Base-by-base conservation (phyloP, 2,329 filamentous ascomycete genomes). In the Exophiala calicioides region DNA sequence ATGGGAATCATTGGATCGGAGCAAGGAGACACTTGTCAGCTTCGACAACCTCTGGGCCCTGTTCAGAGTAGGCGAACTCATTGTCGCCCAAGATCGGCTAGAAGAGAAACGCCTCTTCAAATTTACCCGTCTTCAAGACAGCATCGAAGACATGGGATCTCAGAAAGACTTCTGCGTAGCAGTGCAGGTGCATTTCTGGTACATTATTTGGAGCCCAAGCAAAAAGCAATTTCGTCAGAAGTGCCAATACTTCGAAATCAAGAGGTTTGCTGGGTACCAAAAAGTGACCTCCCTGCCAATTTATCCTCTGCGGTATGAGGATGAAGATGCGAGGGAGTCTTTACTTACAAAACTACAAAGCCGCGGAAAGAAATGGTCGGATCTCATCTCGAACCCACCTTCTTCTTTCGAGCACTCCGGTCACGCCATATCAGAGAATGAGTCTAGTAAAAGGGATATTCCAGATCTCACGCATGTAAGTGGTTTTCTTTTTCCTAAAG, bases 21-120 rank as follows among this genome's bases (percentile, higher is more conserved):
- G 15, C 10, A 19, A 36, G 3, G n/a, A 37, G 21, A 7, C 9
- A 15, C 15, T 36, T 2, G 40, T 36, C 10, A 44, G 30, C 19
- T 44, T 44, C 7, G 40, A 44, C 10, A 44, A 37, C 3, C 29
- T 44, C 19, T 44, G 40, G 40, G 40, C 40, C 2, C 31, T 44
- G 10, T 44, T 44, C 23, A 36, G 30, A 44, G 27, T 9, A 9
- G 30, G 40, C 29, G 40, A 44, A 7, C 30, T 19, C n/a, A 21
- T 44, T 23, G 20, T 38, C 16, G 31, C 37, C 30, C 29, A 19
- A 44, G 40, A 44, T 30, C 29, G 30, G 18, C 30, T 44, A 13
- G 30, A 44, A 18, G 40, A 44, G 30, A 44, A 36, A 20, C 8
- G 27, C 9, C 29, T 44, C 16, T 44, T 44, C 40, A 44, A 36